phyloP scores from a whole-genome alignment of 805 yeast species.

The Saturnispora dispora region DNA sequence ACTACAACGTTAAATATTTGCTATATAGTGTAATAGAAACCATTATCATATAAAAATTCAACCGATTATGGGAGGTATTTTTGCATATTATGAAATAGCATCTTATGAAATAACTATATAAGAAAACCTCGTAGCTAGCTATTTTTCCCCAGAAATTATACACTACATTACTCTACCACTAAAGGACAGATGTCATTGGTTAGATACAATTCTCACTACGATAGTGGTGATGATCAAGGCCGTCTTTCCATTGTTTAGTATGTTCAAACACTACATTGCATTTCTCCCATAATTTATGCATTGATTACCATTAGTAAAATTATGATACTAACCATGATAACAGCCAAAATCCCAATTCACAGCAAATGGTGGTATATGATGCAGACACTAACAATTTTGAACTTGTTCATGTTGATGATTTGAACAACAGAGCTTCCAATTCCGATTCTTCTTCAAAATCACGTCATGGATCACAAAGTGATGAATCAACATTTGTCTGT shows the following conservation, averaged over 20 bases:
- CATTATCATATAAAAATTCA: not conserved
- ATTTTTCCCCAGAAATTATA: not conserved
- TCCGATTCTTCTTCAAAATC: not conserved
- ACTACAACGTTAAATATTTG: not conserved
- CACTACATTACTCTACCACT: not conserved
- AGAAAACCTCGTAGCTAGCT: not conserved
- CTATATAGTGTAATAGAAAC: slow-evolving; percentile 1
- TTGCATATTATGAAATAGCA: not conserved
- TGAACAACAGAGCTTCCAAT: not conserved
- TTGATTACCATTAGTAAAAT: no score
- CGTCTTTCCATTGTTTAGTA: slow-evolving; percentile 7
- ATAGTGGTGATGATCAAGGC: slow-evolving; percentile 1
- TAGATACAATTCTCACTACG: slow-evolving; percentile 10
- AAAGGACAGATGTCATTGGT: slow-evolving; percentile 14
- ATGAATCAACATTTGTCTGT: slow-evolving; percentile 15
- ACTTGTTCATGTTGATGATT: slow-evolving; percentile 17
- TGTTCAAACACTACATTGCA: not conserved
- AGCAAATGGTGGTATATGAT: slow-evolving; percentile 25
- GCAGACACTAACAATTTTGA: slow-evolving; percentile 22
- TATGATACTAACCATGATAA: slow-evolving; percentile 5
- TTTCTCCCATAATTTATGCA: no score
- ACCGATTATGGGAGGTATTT: not conserved
- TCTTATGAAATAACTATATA: not conserved
- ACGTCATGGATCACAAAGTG: not conserved
- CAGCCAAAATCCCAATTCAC: slow-evolving; percentile 18